Base-by-base conservation (phyloP, 1,284 basidiomycete genomes). In the Ceratobasidium sp. region DNA sequence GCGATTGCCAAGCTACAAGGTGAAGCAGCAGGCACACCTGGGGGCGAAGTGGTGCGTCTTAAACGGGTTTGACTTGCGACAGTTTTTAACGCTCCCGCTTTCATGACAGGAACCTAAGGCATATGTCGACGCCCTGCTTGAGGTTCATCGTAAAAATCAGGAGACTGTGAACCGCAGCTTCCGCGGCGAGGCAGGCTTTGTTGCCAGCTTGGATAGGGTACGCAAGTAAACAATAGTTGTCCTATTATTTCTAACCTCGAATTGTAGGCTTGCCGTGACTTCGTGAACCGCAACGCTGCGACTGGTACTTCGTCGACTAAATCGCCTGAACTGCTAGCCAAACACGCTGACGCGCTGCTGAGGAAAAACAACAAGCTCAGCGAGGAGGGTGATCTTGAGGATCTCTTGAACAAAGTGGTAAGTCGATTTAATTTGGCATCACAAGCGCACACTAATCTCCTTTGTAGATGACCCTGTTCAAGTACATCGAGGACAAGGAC, bases 401-500 rank as follows among this genome's bases (percentile, higher is more conserved):
- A 91, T 64, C 93, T 95, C 11, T 84, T 99, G 57, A 94, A 96
- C 82, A 93, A 96, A 81, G 94, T 96, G 79, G 96, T 97, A 84
- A 48, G 92, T 87, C 48, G 14, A 4, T 51, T 65, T 53, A 69
- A 57, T 65, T 1, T 65, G 24, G 31, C 31, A 15, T 47, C 4
- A 4, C 33, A 11, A 29, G n/a, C n/a, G n/a, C 24, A 36, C 36
- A 8, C 47, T 24, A 19, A 47, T 19, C 24, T 27, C 27, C 36
- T 36, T 78, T 69, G 1, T 79, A 97, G 96, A 98, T 99, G 97
- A 88, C 97, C 56, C 87, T 99, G 65, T 99, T 99, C 92, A 98
- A 98, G 84, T 99, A 98, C 83, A 93, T 99, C 79, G 96, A 98
- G 83, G 98, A 99, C 86, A 98, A 98, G 87, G 98, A 99, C 80